Evolutionary conservation across 2,329 filamentous ascomycete genomes (phyloP).

Genomic region (Colletotrichum sp.): DNA sequence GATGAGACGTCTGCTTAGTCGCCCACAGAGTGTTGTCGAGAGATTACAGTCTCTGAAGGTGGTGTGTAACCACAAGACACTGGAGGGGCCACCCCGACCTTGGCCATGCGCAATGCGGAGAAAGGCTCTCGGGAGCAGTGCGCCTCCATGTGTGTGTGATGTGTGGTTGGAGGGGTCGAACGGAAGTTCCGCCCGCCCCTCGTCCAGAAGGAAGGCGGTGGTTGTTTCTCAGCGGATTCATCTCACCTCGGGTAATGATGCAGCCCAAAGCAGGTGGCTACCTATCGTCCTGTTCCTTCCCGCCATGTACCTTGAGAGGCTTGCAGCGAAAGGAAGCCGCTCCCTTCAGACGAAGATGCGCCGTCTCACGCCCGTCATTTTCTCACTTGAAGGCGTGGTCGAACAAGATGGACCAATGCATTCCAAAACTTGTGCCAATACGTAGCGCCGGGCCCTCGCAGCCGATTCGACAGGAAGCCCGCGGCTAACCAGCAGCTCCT

Average conservation of each 20-base stretch:
- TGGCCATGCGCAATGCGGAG: background rate
- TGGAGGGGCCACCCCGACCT: background rate
- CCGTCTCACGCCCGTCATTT: background rate
- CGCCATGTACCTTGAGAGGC: background rate
- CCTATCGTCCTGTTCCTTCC: background rate
- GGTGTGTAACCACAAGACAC: background rate
- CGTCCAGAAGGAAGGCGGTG: background rate
- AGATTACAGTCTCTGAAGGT: background rate
- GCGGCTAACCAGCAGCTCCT: background rate
- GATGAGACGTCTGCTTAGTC: background rate
- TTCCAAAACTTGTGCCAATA: background rate
- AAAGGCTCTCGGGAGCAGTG: background rate
- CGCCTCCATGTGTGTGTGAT: background rate
- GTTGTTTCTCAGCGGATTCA: background rate
- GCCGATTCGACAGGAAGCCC: background rate
- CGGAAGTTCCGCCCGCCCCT: conserved; percentile 13
- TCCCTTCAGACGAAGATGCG: background rate
- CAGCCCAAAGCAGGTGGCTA: background rate
- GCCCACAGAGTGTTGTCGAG: background rate
- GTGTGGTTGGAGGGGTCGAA: conserved; percentile 15
- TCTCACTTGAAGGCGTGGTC: background rate
- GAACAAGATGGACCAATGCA: background rate
- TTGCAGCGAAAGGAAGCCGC: background rate
- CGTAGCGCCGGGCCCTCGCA: background rate
- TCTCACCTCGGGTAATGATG: conserved; percentile 13